Conservation (phyloP, 2,329 filamentous ascomycete species). For the Acephala macrosclerotiorum region DNA sequence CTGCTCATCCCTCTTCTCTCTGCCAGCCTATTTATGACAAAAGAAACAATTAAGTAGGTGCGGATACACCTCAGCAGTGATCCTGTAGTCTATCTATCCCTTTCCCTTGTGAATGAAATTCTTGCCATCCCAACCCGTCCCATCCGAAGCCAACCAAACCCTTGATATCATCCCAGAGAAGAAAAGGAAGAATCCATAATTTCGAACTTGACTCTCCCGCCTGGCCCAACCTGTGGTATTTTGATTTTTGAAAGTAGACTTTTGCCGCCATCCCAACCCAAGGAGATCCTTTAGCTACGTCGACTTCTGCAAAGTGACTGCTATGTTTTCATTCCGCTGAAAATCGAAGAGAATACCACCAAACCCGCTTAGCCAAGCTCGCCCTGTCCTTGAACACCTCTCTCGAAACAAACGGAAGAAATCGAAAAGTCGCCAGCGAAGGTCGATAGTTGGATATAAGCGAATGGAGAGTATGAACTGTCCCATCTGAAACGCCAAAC, state of each 20-base stretch:
- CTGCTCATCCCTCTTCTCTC: background rate
- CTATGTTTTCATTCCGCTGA: background rate
- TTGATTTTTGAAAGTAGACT: background rate
- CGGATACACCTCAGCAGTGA: constrained; percentile 12
- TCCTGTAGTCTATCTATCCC: constrained; percentile 22
- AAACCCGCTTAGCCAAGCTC: background rate
- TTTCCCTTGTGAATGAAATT: no score
- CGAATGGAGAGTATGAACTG: constrained; percentile 10
- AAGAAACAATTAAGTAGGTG: constrained; percentile 18
- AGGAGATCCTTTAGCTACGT: no score
- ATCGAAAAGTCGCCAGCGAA: background rate
- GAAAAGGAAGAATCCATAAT: background rate
- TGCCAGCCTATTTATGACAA: background rate
- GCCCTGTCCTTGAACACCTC: background rate
- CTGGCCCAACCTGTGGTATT: background rate
- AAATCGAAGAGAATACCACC: background rate
- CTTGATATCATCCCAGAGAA: background rate
- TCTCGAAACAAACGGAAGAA: background rate
- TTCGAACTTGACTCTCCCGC: background rate
- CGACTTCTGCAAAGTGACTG: no score
- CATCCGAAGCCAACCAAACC: background rate
- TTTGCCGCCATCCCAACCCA: background rate
- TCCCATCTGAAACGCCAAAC: background rate
- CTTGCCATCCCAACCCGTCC: background rate
- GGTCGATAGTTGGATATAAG: background rate